Base-by-base conservation (phyloP, 805 yeast genomes). In the Ogataea ramenticola region DNA sequence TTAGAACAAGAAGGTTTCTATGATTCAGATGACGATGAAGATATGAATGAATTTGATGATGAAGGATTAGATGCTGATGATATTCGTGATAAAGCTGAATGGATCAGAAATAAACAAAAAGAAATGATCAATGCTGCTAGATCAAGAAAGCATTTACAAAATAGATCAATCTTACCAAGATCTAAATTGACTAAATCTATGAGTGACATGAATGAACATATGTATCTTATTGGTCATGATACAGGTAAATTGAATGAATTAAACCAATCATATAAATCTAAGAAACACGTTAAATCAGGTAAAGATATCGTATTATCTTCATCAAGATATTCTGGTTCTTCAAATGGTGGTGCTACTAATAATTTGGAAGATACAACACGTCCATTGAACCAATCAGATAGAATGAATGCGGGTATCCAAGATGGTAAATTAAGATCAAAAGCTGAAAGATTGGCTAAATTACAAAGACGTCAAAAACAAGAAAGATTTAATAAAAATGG, bases 31-130 rank as follows among this genome's bases (percentile, higher is more conserved):
- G 80, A 74, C 45, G 68, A 67, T 21, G 71, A 68, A 35, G 86
- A 90, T 58, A 76, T 79, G 43, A 80, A 76, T 43, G 69, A 73
- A 42, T 86, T 77, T 53, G 80, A 74, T 46, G 74, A 70, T 46
- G 68, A 66, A 20, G 70, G 67, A 35, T 86, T 80, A 46, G 89
- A 81, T 53, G 46, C 70, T 35, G 81, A 75, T 44, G 87, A 82
- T 43, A 74, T 93, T 42, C 77, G 74, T 53, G 89, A 81, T 51
- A 93, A 93, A 70, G 99, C 99, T 26, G 72, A 66, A 45, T 93
- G 98, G 98, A 89, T 93, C 57, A 83, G 99, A 68, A 80, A 88
- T 64, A 90, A 88, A 65, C 97, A 90, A 72, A 88, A 89, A 79
- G 77, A 76, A 67, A 91, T 93, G 96, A 83, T 84, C 59, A 80